These are phyloP conservation scores for Metschnikowia sp. DNA, from an alignment of 805 yeast species.

Conservation along the genomic window DNA sequence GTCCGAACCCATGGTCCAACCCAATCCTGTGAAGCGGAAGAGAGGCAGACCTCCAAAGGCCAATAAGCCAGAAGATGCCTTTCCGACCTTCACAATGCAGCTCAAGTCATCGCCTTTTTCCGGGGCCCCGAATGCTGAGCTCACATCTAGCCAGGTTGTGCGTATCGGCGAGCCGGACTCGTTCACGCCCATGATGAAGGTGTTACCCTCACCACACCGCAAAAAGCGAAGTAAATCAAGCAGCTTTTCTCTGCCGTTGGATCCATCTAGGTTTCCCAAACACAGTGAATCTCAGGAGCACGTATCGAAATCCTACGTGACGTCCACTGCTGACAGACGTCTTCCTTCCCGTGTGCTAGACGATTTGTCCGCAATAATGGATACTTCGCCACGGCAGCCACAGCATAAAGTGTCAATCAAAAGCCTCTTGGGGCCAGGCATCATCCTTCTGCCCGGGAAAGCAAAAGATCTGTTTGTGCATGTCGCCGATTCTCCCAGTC, in stretches of 20 bases:
- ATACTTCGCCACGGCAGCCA: not conserved
- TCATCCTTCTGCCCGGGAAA: not conserved
- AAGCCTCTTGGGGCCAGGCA: not conserved
- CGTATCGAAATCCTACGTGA: not conserved
- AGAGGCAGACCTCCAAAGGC: slow-evolving; percentile 47
- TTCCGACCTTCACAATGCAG: slow-evolving; percentile 38
- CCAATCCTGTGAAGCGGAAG: slow-evolving; percentile 27
- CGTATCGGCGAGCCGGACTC: slow-evolving; percentile 42
- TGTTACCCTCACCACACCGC: slow-evolving; percentile 25
- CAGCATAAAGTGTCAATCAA: not conserved
- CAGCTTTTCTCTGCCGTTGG: slow-evolving; percentile 3
- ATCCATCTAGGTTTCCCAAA: not conserved
- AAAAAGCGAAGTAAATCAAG: slow-evolving; percentile 10
- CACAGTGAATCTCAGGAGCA: not conserved
- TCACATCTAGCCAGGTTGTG: slow-evolving; percentile 35
- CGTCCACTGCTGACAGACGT: not conserved
- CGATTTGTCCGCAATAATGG: not conserved
- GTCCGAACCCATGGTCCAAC: not conserved
- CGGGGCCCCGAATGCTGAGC: slow-evolving; percentile 38
- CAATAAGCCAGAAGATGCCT: slow-evolving; percentile 30
- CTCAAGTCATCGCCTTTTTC: slow-evolving; percentile 37
- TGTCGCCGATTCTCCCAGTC: too few species aligned
- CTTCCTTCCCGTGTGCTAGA: slow-evolving; percentile 3
- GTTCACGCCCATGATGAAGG: slow-evolving; percentile 44
- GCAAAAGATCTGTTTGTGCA: too few species aligned